Percentiles rank a stretch among this genome's conserved stretches.
phyloP scores from a whole-genome alignment of 2,329 filamentous ascomycete genomes.

The Microcyclosporella mali region DNA sequence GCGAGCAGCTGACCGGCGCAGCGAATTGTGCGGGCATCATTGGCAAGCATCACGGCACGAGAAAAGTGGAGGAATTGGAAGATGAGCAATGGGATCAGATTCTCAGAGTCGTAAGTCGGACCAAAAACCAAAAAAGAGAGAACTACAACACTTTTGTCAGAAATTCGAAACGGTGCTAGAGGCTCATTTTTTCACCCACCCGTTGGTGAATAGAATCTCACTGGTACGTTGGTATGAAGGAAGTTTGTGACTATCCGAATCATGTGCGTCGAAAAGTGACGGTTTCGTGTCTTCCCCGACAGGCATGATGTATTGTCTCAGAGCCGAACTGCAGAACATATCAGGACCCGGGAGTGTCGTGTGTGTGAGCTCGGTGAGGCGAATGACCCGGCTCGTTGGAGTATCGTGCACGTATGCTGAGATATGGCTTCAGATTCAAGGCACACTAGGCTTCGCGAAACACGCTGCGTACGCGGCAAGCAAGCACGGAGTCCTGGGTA shows the following conservation, averaged over 20 bases:
- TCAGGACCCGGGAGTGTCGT: slow-evolving; percentile 52
- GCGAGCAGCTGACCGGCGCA: slow-evolving; percentile 35
- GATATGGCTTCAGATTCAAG: slow-evolving; percentile 40
- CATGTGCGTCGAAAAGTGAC: no score
- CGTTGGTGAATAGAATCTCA: slow-evolving; percentile 21
- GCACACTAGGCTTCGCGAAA: slow-evolving; percentile 30
- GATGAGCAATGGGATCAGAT: slow-evolving; percentile 34
- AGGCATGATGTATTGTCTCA: slow-evolving; percentile 46
- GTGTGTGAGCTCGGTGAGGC: slow-evolving; percentile 21
- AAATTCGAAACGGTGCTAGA: no score
- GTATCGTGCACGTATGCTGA: no score
- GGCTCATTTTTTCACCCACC: no score
- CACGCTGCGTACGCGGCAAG: slow-evolving; percentile 25
- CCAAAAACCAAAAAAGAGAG: no score
- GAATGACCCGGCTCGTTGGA: no score
- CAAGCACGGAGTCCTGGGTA: slow-evolving; percentile 25
- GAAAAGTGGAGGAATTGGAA: slow-evolving; percentile 23
- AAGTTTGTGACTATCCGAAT: background rate
- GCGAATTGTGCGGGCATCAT: slow-evolving; percentile 42
- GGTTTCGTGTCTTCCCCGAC: no score
- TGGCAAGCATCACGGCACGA: slow-evolving; percentile 22
- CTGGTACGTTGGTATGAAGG: slow-evolving; percentile 14
- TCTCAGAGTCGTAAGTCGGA: slow-evolving; percentile 22
- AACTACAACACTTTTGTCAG: no score
- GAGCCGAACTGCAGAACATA: slow-evolving; percentile 44